phyloP scores from a whole-genome alignment of 1,284 basidiomycete genomes.

The Melampsora occidentalis region DNA sequence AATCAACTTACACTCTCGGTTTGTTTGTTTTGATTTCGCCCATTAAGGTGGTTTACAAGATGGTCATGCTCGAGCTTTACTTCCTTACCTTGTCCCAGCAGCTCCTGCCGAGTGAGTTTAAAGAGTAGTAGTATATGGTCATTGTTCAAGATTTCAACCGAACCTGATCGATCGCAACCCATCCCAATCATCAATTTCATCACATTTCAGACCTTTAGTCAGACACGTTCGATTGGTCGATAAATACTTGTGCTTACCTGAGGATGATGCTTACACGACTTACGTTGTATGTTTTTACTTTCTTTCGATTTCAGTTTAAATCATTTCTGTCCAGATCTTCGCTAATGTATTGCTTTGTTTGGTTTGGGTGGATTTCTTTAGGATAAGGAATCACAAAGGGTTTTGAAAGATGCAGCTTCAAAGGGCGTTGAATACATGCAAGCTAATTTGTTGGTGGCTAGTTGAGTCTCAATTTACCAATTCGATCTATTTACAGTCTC shows the following conservation, averaged over 20 bases:
- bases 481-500: neutral
- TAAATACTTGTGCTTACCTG: conserved; percentile 43
- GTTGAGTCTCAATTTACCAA: conserved; percentile 10
- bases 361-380: neutral
- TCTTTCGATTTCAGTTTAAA: neutral
- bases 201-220: conserved; percentile 24
- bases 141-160: neutral
- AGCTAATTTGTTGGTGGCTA: conserved; percentile 45
- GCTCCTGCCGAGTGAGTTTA: conserved; percentile 35
- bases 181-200: neutral
- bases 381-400: conserved; percentile 44
- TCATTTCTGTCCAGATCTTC: neutral
- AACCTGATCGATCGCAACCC: neutral
- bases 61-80: conserved; percentile 41
- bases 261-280: conserved; percentile 45
- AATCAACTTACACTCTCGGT: conserved; percentile 17
- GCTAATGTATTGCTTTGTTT: neutral
- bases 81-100: conserved; percentile 38
- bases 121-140: neutral
- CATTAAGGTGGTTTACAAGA: conserved; percentile 40
- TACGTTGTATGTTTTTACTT: conserved; percentile 22
- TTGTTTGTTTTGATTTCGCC: neutral
- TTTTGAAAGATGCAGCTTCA: conserved; percentile 44
- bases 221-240: conserved; percentile 44
- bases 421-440: conserved; percentile 47